phyloP scores from a whole-genome alignment of 495 filamentous ascomycete species.

The Tuber brumale region DNA sequence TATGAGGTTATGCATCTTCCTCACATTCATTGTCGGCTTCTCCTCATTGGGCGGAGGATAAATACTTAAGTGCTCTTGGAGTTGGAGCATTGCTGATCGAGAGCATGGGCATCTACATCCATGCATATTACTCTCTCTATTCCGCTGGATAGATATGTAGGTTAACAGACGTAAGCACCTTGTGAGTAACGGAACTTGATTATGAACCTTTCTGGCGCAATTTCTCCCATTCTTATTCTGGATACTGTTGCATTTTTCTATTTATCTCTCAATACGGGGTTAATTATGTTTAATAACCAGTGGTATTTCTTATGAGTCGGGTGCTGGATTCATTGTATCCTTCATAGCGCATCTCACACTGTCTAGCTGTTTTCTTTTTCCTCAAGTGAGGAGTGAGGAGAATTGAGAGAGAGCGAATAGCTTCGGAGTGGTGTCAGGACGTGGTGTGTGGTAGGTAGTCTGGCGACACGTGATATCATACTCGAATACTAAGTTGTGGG shows the following conservation, averaged over 20 bases:
- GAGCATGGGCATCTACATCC: background rate
- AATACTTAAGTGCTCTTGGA: background rate
- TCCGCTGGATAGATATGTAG: background rate
- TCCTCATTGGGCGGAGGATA: background rate
- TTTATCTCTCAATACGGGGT: background rate
- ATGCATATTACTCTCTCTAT: background rate
- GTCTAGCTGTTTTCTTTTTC: background rate
- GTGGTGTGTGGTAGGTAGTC: background rate
- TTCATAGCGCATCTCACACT: background rate
- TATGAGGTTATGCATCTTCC: background rate
- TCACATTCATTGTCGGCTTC: too few species aligned
- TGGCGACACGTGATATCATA: background rate
- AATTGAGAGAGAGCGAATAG: background rate
- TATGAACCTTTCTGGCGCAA: background rate
- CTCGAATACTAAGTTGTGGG: background rate
- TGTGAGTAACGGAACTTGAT: background rate
- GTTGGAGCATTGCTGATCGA: background rate
- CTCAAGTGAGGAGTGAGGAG: background rate
- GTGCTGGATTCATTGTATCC: background rate
- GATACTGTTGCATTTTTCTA: background rate
- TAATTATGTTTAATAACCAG: background rate
- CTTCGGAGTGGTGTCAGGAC: background rate
- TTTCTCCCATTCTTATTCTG: background rate
- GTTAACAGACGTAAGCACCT: background rate
- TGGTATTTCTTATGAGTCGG: background rate